These are phyloP conservation scores for Paraurostyla sp. DNA, from an alignment of 73 alveolate genomes.

Conservation along the genomic window DNA sequence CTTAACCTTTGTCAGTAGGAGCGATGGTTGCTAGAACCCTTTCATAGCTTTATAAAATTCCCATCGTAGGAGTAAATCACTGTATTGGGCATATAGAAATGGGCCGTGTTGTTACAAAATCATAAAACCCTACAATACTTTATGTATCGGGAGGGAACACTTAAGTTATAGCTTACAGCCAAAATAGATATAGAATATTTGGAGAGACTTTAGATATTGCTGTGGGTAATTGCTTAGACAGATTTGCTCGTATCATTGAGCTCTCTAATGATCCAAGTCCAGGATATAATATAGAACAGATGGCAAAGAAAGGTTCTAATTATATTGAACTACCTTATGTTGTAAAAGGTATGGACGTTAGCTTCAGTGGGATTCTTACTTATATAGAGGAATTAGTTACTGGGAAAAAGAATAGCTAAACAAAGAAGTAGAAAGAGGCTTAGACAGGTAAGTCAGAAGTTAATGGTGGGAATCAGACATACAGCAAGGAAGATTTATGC, in stretches of 20 bases:
- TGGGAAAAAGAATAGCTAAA: constrained; percentile 62
- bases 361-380: constrained; percentile 95
- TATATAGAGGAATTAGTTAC: constrained; percentile 88
- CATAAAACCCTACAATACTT: constrained; percentile 95
- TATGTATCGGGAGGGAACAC: constrained; percentile 99
- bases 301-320: constrained; percentile 94
- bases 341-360: constrained; percentile 99
- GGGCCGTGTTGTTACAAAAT: constrained; percentile 97
- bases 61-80: constrained; percentile 98
- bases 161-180: constrained; percentile 96
- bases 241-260: constrained; percentile 96
- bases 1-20: constrained; percentile 97
- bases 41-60: constrained; percentile 93
- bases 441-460: constrained; percentile 82
- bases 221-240: constrained; percentile 98
- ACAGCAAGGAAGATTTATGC: constrained; percentile 95
- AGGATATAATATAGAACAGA: constrained; percentile 97
- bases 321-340: constrained; percentile 95
- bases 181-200: constrained; percentile 95
- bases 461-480: constrained; percentile 40
- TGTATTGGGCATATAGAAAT: constrained; percentile 99
- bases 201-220: constrained; percentile 99
- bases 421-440: constrained; percentile 75
- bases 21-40: constrained; percentile 97
- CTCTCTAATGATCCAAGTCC: constrained; percentile 99